Evolutionary conservation across 192 early-diverging fungal genomes (phyloP).

Genomic region (Paraglomus occultum): DNA sequence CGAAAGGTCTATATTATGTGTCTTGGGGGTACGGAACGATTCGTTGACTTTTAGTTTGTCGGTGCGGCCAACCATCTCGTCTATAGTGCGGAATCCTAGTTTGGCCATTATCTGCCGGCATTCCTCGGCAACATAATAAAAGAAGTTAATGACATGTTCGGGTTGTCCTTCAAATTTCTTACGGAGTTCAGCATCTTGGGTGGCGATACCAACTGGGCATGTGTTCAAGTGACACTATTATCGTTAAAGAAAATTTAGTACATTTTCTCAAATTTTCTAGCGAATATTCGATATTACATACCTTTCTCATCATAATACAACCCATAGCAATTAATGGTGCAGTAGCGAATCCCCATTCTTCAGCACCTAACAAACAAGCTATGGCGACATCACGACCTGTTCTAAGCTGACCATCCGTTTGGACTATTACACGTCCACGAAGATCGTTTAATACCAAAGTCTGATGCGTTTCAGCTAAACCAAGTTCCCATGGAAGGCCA

Average conservation of each 20-base stretch:
- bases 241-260: neutral
- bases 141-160: slow-evolving; percentile 99
- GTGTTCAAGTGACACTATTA: slow-evolving; percentile 76
- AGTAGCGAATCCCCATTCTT: slow-evolving; percentile 99
- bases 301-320: slow-evolving; percentile 93
- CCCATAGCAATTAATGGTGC: slow-evolving; percentile 97
- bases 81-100: slow-evolving; percentile 89
- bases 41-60: slow-evolving; percentile 84
- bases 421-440: slow-evolving; percentile 92
- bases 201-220: slow-evolving; percentile 97
- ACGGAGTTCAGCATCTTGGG: slow-evolving; percentile 92
- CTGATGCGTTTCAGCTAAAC: slow-evolving; percentile 98
- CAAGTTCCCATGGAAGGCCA: slow-evolving; percentile 98
- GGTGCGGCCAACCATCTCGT: slow-evolving; percentile 94
- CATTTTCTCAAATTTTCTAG: too few species aligned
- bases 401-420: slow-evolving; percentile 98
- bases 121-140: slow-evolving; percentile 96
- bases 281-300: neutral
- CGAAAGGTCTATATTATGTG: slow-evolving; percentile 77
- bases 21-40: slow-evolving; percentile 76
- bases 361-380: slow-evolving; percentile 95
- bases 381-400: slow-evolving; percentile 97
- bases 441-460: slow-evolving; percentile 96
- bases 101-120: slow-evolving; percentile 89
- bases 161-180: slow-evolving; percentile 92